A percentile compares a stretch with the other conserved stretches of the same genome.
phyloP scores from a whole-genome alignment of 139 green algal genomes.

The Chlamydomonas applanata region DNA sequence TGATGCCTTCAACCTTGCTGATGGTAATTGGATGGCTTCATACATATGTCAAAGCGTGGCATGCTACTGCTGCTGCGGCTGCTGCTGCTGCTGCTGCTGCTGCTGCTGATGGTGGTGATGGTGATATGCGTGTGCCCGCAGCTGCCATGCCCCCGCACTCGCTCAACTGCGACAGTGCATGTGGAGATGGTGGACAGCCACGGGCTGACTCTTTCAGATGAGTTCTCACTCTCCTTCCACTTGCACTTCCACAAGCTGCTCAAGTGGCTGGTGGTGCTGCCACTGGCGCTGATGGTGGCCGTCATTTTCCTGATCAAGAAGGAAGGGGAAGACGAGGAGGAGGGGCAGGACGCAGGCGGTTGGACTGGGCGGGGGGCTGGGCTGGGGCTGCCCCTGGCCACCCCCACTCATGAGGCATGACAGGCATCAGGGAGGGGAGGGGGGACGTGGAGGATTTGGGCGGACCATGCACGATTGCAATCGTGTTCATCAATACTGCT shows the following conservation, averaged over 20 bases:
- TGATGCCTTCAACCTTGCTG: too few species aligned
- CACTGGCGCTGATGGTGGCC: slow-evolving; percentile 35
- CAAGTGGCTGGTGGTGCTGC: slow-evolving; percentile 58
- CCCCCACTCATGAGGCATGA: too few species aligned
- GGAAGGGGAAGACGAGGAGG: neutral
- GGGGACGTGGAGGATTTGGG: too few species aligned
- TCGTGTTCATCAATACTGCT: too few species aligned
- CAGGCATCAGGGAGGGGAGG: too few species aligned
- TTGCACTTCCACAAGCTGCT: slow-evolving; percentile 87
- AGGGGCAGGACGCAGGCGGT: neutral
- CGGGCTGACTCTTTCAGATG: slow-evolving; percentile 67
- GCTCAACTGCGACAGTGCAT: slow-evolving; percentile 68
- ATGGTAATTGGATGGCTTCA: too few species aligned
- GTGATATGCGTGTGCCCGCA: slow-evolving; percentile 48
- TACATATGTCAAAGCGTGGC: slow-evolving; percentile 1
- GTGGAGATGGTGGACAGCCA: slow-evolving; percentile 75
- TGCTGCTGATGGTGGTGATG: neutral
- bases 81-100: neutral
- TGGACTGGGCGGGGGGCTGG: too few species aligned
- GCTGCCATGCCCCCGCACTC: slow-evolving; percentile 69
- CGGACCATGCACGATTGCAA: too few species aligned
- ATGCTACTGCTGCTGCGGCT: neutral
- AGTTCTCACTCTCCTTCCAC: slow-evolving; percentile 93
- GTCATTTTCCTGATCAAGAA: slow-evolving; percentile 10
- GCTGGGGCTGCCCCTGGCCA: too few species aligned